Evolutionary conservation across 805 yeast species (phyloP), one percentile per base, ranked within the genome.

Genomic region (Schwanniomyces polymorphus): DNA sequence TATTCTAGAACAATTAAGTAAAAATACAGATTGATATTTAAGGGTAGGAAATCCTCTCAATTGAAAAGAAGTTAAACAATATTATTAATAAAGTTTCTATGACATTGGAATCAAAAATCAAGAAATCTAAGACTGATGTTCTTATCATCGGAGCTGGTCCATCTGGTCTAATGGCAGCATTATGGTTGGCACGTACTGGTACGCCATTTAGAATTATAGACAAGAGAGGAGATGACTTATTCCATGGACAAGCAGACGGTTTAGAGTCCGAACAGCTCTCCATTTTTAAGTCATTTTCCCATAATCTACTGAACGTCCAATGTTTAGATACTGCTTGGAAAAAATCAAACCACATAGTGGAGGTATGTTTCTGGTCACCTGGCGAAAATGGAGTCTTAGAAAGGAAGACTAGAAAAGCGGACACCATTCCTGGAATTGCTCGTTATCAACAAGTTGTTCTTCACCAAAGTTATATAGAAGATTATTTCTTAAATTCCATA

Each of bases 61-160:
- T 21, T 21, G 23, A 21, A 4, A 21, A 21, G n/a, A 21, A 4
- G 5, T 21, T 21, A 21, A 21, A 21, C 23, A 21, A 5, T 21
- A 21, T 21, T 21, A 21, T 21, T 21, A 21, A 21, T 21, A 21
- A 4, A 21, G 3, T 27, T 6, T 27, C 29, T 4, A 27, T 27
- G 10, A 27, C 29, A 27, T 27, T 27, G 14, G 14, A 29, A 29
- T 29, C 34, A 12, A 9, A 45, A 41, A 52, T 52, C 14, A 53
- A 53, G 27, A 35, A 40, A 26, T 46, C 55, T 3, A 33, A 51
- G 27, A 60, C 63, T 1, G 70, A 67, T 49, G 71, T 67, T 6
- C 51, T 67, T n/a, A 62, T 67, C 23, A 56, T 67, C 28, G 72
- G 72, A 14, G 72, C 72, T 18, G 72, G 72, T 12, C 72, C 72